Evolutionary conservation across 441 rosid species (phyloP).

Genomic region (Populus tomentosa): DNA sequence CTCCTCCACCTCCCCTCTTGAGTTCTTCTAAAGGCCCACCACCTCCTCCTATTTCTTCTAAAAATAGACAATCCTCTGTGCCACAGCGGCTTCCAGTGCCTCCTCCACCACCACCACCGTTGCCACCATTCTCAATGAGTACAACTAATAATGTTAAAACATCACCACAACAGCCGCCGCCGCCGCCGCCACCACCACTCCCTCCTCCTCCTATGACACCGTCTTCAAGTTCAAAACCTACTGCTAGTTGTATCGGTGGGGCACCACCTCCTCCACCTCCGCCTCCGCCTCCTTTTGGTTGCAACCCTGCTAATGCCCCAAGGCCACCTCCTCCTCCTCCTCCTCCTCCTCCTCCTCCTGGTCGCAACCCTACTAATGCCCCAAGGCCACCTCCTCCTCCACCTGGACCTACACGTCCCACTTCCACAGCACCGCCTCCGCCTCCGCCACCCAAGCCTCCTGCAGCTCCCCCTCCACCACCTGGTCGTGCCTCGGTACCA

Average conservation of each 20-base stretch:
- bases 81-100: neutral
- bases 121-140: slow-evolving; percentile 7
- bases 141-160: neutral
- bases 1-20: slow-evolving; percentile 17
- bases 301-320: slow-evolving; percentile 12
- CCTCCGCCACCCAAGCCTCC: slow-evolving; percentile 52
- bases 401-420: slow-evolving; percentile 18
- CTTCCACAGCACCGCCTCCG: slow-evolving; percentile 47
- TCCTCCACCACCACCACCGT: slow-evolving; percentile 4
- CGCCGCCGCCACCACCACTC: neutral
- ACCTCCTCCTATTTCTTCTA: slow-evolving; percentile 15
- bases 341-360: slow-evolving; percentile 24
- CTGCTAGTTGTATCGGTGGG: neutral
- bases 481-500: slow-evolving; percentile 30
- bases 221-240: neutral
- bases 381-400: slow-evolving; percentile 21
- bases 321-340: slow-evolving; percentile 16
- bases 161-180: neutral
- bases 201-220: neutral
- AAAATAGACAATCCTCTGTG: slow-evolving; percentile 11
- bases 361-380: slow-evolving; percentile 12
- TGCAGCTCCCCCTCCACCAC: slow-evolving; percentile 33
- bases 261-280: slow-evolving; percentile 16
- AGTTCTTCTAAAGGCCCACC: slow-evolving; percentile 22
- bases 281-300: slow-evolving; percentile 23